Evolutionary conservation across 208 protist species (phyloP).

Genomic region (Leishmania tropica): DNA sequence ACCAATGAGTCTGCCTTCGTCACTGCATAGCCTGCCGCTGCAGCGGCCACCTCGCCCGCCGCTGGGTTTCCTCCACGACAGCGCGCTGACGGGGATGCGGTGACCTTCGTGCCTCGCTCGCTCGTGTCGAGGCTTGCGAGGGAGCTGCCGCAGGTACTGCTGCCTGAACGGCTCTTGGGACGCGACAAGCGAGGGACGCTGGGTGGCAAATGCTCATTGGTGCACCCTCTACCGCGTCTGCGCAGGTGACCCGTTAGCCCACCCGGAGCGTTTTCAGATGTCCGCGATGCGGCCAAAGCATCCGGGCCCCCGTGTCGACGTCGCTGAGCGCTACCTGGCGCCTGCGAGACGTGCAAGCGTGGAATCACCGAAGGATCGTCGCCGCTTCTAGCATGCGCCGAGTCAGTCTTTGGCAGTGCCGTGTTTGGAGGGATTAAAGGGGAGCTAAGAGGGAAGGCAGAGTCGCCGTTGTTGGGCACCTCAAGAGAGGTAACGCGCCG

Average conservation of each 20-base stretch:
- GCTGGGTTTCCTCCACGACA: neutral
- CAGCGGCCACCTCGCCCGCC: neutral
- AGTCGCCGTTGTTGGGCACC: neutral
- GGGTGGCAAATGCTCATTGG: neutral
- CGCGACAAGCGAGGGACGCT: neutral
- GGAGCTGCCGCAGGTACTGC: slow-evolving; percentile 5
- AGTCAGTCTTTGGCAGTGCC: neutral
- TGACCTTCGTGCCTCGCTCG: neutral
- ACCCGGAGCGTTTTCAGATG: neutral
- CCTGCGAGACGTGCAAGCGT: neutral
- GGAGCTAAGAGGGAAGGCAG: neutral
- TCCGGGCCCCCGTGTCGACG: neutral
- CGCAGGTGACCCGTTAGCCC: neutral
- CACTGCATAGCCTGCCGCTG: slow-evolving; percentile 7
- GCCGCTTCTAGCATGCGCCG: neutral
- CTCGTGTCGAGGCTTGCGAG: neutral
- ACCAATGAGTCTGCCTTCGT: slow-evolving; percentile 11
- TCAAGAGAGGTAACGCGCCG: neutral
- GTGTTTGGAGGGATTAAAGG: neutral
- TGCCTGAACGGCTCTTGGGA: neutral
- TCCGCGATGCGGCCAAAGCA: too few relatives aligned
- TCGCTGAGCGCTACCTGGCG: neutral
- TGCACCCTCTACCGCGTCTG: neutral
- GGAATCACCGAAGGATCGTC: neutral
- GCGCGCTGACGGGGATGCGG: neutral